A percentile compares a stretch with the other conserved stretches of the same genome.
These are phyloP conservation scores for Coccinonectria pachysandricola DNA, from an alignment of 2,329 filamentous ascomycete genomes.

Conservation along the genomic window DNA sequence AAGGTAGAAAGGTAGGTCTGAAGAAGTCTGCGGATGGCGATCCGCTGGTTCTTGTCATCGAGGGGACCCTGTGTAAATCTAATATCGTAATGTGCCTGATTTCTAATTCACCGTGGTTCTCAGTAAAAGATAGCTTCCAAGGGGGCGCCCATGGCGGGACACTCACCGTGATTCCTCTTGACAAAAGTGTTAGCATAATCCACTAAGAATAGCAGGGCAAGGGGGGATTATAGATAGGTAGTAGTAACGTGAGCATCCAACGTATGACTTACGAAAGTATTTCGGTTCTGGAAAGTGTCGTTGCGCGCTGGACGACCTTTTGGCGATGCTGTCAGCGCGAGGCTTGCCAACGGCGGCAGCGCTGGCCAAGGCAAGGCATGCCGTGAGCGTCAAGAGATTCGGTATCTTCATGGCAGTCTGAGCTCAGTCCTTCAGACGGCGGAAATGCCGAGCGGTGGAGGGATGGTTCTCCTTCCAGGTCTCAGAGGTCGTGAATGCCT, in stretches of 20 bases:
- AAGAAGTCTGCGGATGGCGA: constrained; percentile 55
- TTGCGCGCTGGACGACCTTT: constrained; percentile 4
- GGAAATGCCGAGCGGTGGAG: no score
- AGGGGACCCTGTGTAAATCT: constrained; percentile 31
- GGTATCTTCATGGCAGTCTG: constrained; percentile 4
- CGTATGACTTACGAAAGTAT: constrained; percentile 9
- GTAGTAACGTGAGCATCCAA: neutral
- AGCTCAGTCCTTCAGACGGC: no score
- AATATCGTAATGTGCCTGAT: constrained; percentile 24
- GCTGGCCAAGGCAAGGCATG: constrained; percentile 3
- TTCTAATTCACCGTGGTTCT: constrained; percentile 8
- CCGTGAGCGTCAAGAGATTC: constrained; percentile 1
- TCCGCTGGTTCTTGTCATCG: constrained; percentile 44
- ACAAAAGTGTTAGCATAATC: neutral
- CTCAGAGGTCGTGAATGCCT: no score
- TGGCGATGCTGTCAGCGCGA: constrained; percentile 1
- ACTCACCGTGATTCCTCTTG: neutral
- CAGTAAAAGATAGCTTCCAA: constrained; percentile 3
- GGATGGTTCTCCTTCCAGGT: no score
- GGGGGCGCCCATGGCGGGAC: neutral
- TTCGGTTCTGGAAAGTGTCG: constrained; percentile 10
- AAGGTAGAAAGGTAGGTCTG: constrained; percentile 64
- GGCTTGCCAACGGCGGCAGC: constrained; percentile 4
- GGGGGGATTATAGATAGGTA: neutral
- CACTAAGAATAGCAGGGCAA: neutral